Conservation (phyloP, 768 basidiomycete genomes). For the Rhizopogon rudus region DNA sequence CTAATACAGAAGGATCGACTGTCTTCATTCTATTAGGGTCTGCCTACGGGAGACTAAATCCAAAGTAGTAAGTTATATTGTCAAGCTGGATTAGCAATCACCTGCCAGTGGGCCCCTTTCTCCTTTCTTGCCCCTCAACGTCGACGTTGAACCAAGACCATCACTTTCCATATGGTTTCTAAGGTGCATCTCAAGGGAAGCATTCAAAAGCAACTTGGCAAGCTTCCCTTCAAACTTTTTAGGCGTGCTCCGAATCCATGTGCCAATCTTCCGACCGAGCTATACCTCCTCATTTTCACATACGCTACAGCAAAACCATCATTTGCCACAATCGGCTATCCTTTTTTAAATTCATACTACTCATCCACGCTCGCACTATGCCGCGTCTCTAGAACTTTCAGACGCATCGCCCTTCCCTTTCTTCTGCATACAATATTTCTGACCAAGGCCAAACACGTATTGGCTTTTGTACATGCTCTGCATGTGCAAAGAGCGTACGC, state of each 20-base stretch:
- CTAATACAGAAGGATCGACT: no score
- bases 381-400: constrained; percentile 28
- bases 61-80: no score
- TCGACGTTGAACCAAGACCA: no score
- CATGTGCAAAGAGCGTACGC: constrained; percentile 17
- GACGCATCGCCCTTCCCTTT: constrained; percentile 30
- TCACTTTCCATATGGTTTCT: no score
- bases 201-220: no score
- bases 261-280: constrained; percentile 28
- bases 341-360: constrained; percentile 4
- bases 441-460: neutral
- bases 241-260: constrained; percentile 1
- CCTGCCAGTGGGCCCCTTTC: no score
- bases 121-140: no score
- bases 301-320: constrained; percentile 12
- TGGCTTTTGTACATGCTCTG: constrained; percentile 29
- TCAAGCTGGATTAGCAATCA: no score
- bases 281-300: constrained; percentile 29
- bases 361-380: constrained; percentile 26
- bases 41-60: no score
- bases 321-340: neutral
- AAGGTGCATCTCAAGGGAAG: no score
- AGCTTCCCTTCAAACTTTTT: neutral
- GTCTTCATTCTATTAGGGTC: no score
- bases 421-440: constrained; percentile 36